Evolutionary conservation across 306 rosid species (phyloP), one percentile per base, ranked within the genome.

Genomic region (Chamaecrista fasciculata): DNA sequence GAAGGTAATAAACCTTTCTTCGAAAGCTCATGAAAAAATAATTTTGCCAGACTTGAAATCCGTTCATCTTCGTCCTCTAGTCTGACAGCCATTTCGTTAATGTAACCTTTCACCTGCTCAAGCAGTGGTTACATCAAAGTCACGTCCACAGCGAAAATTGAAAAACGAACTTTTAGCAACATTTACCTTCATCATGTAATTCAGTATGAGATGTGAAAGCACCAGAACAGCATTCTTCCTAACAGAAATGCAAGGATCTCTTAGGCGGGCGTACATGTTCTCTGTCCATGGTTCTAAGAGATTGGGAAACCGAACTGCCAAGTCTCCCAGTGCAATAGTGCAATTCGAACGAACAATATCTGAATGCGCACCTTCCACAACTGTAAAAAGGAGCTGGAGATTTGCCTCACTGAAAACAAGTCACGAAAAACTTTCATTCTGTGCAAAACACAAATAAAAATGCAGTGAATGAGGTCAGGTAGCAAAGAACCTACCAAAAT

Each of bases 131-230:
- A 73, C 53, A 74, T 86, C 63, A 80, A 83, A 58, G 62, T 66
- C 43, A 44, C 39, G 57, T 4, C n/a, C 78, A 70, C 57, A 8
- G 47, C 44, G 66, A 69, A 34, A 66, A 48, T 16, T 37, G 68
- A 76, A 66, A 59, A 73, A 11, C 11, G 53, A 40, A 78, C 11
- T 31, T 67, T 57, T 20, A 51, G 81, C 15, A 48, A 10, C 65
- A n/a, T 37, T 33, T 79, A 93, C 98, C 98, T 93, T 93, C 98
- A 93, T 93, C 98, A 93, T 93, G 78, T 93, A 97, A 75, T 93
- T 93, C 74, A 93, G 81, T 73, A 93, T 93, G 74, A 93, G 97
- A 86, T 93, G 98, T 2, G 98, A 93, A 74, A 93, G 98, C 83
- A 93, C 98, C 86, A 93, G 80, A 61, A 93, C 97, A 63, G 96